Evolutionary conservation across 2,329 filamentous ascomycete species (phyloP).

Genomic region (Plectosphaerella sp.): DNA sequence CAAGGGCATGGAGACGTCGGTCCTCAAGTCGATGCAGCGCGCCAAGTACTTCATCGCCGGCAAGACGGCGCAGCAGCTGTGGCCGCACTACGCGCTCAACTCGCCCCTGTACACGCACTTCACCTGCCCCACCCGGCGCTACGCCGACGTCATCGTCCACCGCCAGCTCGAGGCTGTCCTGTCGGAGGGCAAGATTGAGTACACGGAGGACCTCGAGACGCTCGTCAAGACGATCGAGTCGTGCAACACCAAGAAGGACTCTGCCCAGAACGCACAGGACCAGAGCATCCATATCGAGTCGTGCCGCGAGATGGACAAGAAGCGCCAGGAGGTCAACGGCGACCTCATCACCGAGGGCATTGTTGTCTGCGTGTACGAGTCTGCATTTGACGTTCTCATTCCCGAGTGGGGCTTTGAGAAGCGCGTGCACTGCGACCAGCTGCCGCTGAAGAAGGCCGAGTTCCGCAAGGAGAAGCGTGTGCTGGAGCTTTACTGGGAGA

Average conservation of each 20-base stretch:
- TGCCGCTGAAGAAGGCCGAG: slow-evolving; percentile 98
- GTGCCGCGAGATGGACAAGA: slow-evolving; percentile 92
- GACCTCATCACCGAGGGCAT: slow-evolving; percentile 95
- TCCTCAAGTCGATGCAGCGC: slow-evolving; percentile 92
- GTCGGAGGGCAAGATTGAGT: slow-evolving; percentile 77
- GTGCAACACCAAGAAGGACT: slow-evolving; percentile 99
- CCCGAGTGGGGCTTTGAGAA: slow-evolving; percentile 99
- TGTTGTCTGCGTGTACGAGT: slow-evolving; percentile 96
- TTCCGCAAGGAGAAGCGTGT: slow-evolving; percentile 95
- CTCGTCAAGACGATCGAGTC: slow-evolving; percentile 89
- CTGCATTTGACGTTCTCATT: slow-evolving; percentile 95
- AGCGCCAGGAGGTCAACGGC: slow-evolving; percentile 77
- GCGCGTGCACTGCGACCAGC: slow-evolving; percentile 96
- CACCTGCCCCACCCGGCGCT: slow-evolving; percentile 89
- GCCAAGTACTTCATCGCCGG: slow-evolving; percentile 91
- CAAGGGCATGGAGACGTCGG: slow-evolving; percentile 95
- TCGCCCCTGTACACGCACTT: slow-evolving; percentile 95
- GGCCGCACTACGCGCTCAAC: slow-evolving; percentile 89
- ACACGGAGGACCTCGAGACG: slow-evolving; percentile 81
- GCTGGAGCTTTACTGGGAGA: slow-evolving; percentile 98
- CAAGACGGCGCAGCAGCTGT: slow-evolving; percentile 72
- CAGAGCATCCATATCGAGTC: slow-evolving; percentile 98
- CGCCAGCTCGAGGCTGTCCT: slow-evolving; percentile 87
- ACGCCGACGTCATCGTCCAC: slow-evolving; percentile 92
- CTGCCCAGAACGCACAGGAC: slow-evolving; percentile 93